Conservation (phyloP, 2,329 filamentous ascomycete genomes). For the Aspergillus flavus region DNA sequence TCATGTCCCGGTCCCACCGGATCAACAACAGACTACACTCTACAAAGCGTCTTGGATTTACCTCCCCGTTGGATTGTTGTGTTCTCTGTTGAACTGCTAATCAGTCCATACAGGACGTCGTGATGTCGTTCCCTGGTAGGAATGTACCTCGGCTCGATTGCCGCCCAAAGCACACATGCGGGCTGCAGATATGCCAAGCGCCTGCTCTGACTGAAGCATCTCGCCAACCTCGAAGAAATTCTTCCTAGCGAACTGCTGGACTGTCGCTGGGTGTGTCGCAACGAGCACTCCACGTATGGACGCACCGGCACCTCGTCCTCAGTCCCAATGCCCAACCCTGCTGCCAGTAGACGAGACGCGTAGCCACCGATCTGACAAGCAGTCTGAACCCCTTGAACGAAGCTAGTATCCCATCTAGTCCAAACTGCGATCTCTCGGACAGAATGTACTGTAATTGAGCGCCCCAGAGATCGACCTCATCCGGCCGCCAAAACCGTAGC, state of each 20-base stretch:
- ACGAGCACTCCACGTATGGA: neutral
- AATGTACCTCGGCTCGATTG: neutral
- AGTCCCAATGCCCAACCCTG: neutral
- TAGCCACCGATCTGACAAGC: neutral
- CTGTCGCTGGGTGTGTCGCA: neutral
- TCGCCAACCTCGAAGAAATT: neutral
- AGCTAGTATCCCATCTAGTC: neutral
- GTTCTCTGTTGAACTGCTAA: neutral
- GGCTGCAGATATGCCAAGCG: no score
- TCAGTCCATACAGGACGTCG: neutral
- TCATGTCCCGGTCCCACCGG: neutral
- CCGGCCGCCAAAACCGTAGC: slow-evolving; percentile 46
- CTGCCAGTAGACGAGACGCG: neutral
- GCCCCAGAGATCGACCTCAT: slow-evolving; percentile 17
- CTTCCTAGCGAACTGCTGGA: no score
- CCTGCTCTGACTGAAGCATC: neutral
- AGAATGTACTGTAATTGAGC: neutral
- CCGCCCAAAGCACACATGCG: neutral
- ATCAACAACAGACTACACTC: neutral
- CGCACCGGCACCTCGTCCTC: neutral
- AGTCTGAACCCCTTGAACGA: neutral
- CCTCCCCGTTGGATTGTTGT: neutral
- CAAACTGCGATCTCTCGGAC: neutral
- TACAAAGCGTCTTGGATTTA: neutral
- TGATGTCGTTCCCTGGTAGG: neutral